These are phyloP conservation scores for Fomitopsis serialis DNA, from an alignment of 768 basidiomycete species.

Conservation along the genomic window DNA sequence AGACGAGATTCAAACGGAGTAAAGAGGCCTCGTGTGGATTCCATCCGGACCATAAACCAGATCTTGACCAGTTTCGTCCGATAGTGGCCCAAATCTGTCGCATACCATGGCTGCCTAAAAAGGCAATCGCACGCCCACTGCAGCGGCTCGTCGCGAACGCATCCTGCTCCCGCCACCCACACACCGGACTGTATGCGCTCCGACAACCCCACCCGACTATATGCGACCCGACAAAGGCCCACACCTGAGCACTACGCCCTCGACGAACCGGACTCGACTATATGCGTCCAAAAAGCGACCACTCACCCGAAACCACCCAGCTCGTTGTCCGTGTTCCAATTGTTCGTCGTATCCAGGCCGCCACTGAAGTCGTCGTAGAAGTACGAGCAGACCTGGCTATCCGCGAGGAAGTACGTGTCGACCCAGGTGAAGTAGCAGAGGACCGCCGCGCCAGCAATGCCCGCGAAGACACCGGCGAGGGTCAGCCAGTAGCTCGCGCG, in stretches of 20 bases:
- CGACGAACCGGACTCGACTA: no score
- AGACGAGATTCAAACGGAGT: no score
- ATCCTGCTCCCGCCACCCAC: no score
- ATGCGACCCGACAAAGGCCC: no score
- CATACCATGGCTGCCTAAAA: background rate
- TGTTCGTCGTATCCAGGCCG: constrained; percentile 35
- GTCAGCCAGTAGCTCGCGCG: constrained; percentile 48
- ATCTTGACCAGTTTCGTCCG: no score
- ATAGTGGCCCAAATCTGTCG: no score
- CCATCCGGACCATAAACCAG: no score
- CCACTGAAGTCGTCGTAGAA: constrained; percentile 43
- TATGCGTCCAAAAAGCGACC: background rate
- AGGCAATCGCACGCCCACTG: background rate
- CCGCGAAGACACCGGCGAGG: constrained; percentile 34
- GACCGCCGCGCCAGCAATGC: constrained; percentile 34
- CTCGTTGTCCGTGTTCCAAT: constrained; percentile 46
- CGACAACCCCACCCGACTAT: no score
- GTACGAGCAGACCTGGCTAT: background rate
- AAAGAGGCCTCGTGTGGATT: no score
- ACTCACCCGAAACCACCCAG: constrained; percentile 46
- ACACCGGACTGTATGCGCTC: no score
- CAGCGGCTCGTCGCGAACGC: no score
- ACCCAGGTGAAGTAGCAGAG: constrained; percentile 42
- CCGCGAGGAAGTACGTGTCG: background rate
- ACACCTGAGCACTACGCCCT: no score